A percentile compares a stretch with the other conserved stretches of the same genome.
phyloP scores from a whole-genome alignment of 2,329 filamentous ascomycete species.

The Trichoderma aggressivum region DNA sequence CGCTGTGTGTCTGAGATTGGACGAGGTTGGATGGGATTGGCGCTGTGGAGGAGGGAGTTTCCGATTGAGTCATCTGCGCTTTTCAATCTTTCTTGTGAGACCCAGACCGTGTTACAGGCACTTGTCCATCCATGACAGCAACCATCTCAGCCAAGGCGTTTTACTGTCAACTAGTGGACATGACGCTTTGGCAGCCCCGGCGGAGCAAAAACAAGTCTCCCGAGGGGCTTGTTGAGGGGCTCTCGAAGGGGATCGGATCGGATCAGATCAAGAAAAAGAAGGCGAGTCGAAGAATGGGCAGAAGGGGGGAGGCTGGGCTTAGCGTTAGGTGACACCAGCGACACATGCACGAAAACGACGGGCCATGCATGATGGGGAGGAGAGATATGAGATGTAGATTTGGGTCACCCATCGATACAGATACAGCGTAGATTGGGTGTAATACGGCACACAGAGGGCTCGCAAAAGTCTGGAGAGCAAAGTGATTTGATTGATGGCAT shows the following conservation, averaged over 20 bases:
- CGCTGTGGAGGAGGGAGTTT: not conserved
- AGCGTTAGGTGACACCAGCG: not conserved
- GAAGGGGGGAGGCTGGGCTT: not conserved
- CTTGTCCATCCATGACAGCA: not conserved
- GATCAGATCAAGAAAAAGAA: not conserved
- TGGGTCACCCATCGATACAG: not conserved
- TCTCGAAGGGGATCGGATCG: not conserved
- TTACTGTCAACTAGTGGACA: not conserved
- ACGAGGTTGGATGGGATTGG: not conserved
- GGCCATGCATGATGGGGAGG: not conserved
- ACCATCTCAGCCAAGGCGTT: slow-evolving; percentile 5
- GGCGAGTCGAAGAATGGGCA: not conserved
- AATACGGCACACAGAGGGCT: not conserved
- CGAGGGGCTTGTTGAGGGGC: not conserved
- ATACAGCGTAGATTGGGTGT: not conserved
- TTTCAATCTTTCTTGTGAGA: not conserved
- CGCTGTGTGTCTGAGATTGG: not conserved
- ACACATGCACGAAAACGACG: slow-evolving; percentile 1
- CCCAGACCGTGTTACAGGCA: not conserved
- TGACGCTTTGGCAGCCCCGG: not conserved
- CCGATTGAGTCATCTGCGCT: not conserved
- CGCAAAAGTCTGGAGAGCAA: not conserved
- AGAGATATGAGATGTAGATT: not conserved
- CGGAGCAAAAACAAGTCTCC: not conserved
- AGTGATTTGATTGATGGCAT: not conserved